These are phyloP conservation scores for Monosporascus sp. DNA, from an alignment of 2,329 filamentous ascomycete species.

Conservation along the genomic window DNA sequence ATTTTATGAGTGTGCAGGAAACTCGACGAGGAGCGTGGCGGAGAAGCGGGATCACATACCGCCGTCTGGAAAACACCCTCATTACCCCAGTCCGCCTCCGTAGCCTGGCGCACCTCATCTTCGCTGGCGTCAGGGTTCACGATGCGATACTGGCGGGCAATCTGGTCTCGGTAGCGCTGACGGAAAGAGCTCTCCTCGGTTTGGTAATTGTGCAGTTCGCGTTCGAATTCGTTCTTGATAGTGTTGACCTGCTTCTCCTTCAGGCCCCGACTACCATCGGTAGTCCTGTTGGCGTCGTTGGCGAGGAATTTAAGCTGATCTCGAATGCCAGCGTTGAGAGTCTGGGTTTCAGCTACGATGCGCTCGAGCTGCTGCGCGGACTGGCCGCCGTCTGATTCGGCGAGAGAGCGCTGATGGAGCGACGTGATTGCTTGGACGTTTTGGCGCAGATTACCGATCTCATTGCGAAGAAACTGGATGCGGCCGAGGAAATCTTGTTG, in stretches of 20 bases:
- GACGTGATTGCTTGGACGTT: constrained; percentile 63
- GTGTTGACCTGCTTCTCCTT: constrained; percentile 66
- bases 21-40: background rate
- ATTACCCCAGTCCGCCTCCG: constrained; percentile 66
- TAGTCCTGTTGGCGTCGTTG: constrained; percentile 60
- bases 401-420: constrained; percentile 66
- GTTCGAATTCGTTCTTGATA: constrained; percentile 67
- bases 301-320: constrained; percentile 74
- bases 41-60: constrained; percentile 44
- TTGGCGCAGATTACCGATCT: constrained; percentile 61
- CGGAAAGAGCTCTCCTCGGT: constrained; percentile 67
- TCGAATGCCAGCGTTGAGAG: constrained; percentile 69
- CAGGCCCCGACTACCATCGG: constrained; percentile 52
- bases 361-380: constrained; percentile 57
- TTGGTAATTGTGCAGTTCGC: constrained; percentile 64
- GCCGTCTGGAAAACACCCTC: constrained; percentile 80
- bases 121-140: constrained; percentile 77
- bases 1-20: background rate
- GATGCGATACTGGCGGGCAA: constrained; percentile 74
- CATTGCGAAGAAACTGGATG: constrained; percentile 59
- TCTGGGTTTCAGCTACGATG: constrained; percentile 63
- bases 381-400: constrained; percentile 52
- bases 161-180: constrained; percentile 68
- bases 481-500: constrained; percentile 64
- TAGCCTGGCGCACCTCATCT: constrained; percentile 62